phyloP scores from a whole-genome alignment of 257 asterid genomes.

The Fraxinus quadrangulata region DNA sequence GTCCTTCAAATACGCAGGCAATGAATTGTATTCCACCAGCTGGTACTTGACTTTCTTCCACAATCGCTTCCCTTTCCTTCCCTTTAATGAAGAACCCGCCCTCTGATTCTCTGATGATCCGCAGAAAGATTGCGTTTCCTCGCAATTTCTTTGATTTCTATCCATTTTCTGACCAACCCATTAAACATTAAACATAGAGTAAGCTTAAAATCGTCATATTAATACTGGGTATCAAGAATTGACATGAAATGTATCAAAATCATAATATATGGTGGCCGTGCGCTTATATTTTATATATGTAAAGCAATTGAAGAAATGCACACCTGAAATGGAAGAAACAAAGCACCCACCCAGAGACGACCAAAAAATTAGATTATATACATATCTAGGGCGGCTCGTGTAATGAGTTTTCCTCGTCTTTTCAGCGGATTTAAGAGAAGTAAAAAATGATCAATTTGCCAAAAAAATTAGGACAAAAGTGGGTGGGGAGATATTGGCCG shows the following conservation, averaged over 20 bases:
- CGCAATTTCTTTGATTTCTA: slow-evolving; percentile 36
- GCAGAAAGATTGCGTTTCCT: slow-evolving; percentile 16
- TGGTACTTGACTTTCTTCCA: slow-evolving; percentile 95
- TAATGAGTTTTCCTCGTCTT: slow-evolving; percentile 18
- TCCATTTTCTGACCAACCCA: slow-evolving; percentile 52
- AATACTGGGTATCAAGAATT: not conserved
- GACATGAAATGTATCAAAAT: not conserved
- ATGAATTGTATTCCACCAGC: slow-evolving; percentile 87
- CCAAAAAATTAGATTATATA: not conserved
- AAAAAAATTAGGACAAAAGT: not conserved
- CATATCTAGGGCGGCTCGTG: not conserved
- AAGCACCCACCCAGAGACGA: slow-evolving; percentile 20
- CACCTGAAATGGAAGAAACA: slow-evolving; percentile 32
- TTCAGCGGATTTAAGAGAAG: slow-evolving; percentile 31
- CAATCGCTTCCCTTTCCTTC: slow-evolving; percentile 66
- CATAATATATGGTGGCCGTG: not conserved
- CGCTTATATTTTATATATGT: not conserved
- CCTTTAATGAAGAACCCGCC: too few relatives aligned
- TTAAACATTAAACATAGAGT: slow-evolving; percentile 25
- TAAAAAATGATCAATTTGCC: slow-evolving; percentile 26
- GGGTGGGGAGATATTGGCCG: too few relatives aligned
- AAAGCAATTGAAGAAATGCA: not conserved
- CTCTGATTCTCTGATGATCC: too few relatives aligned
- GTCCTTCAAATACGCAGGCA: slow-evolving; percentile 96
- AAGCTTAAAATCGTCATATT: slow-evolving; percentile 1